Conservation (phyloP, 2,329 filamentous ascomycete species). For the Setomelanomma holmii region DNA sequence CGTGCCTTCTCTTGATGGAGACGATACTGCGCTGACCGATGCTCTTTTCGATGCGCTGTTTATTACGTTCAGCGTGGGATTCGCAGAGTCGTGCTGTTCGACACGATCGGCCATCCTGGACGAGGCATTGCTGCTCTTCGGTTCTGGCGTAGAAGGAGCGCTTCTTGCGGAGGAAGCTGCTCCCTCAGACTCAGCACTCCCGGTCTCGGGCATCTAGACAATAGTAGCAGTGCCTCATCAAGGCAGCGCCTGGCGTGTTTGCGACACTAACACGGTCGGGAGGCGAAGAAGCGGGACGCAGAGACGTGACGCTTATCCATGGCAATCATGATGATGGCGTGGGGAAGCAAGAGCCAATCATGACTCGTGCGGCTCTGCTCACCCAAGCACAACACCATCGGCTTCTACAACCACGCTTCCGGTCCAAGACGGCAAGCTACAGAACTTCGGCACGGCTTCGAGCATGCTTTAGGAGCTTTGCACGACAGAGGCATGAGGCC, state of each 20-base stretch:
- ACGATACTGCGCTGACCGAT: constrained; percentile 31
- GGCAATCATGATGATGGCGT: constrained; percentile 1
- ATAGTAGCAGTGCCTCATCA: constrained; percentile 24
- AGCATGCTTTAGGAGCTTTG: background rate
- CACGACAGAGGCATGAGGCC: too few relatives aligned
- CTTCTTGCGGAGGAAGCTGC: constrained; percentile 18
- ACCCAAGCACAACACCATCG: background rate
- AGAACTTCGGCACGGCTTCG: too few relatives aligned
- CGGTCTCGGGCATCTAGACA: constrained; percentile 38
- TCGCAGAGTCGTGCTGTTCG: constrained; percentile 41
- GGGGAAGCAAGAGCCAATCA: background rate
- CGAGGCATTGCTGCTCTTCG: constrained; percentile 40
- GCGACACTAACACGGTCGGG: constrained; percentile 2
- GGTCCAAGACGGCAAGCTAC: too few relatives aligned
- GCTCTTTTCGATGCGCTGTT: constrained; percentile 32
- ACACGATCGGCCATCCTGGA: constrained; percentile 23
- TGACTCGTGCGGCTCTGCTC: background rate
- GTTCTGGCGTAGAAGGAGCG: constrained; percentile 45
- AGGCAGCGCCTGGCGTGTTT: constrained; percentile 11
- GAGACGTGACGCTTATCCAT: constrained; percentile 1
- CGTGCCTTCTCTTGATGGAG: constrained; percentile 52
- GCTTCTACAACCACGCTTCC: background rate
- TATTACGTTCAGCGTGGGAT: constrained; percentile 44
- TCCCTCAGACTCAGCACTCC: constrained; percentile 32
- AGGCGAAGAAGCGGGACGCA: background rate